A percentile compares a stretch with the other conserved stretches of the same genome.
Evolutionary conservation across 139 green algal species (phyloP).

Genomic region (Chlamydomonas incerta): DNA sequence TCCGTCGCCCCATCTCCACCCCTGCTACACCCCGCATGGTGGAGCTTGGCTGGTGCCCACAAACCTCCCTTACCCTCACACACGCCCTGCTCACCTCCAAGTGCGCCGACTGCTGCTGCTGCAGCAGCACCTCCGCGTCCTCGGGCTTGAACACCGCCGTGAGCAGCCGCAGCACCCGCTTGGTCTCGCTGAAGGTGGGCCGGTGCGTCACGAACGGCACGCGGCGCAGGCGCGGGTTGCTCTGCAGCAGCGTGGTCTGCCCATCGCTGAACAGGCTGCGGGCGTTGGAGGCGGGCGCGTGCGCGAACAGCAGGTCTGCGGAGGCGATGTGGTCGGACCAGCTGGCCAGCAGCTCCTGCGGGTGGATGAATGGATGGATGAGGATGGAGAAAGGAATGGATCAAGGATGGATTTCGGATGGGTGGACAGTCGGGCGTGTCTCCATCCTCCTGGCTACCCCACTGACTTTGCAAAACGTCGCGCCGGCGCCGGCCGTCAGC

Average conservation of each 20-base stretch:
- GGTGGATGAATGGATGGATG: no score
- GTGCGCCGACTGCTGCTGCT: conserved; percentile 26
- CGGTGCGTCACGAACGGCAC: conserved; percentile 84
- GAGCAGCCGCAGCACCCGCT: conserved; percentile 76
- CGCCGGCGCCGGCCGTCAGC: no score
- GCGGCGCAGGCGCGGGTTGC: conserved; percentile 74
- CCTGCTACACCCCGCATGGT: no score
- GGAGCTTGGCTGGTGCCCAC: no score
- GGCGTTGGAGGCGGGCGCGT: conserved; percentile 68
- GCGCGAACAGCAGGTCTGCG: conserved; percentile 76
- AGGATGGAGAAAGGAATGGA: no score
- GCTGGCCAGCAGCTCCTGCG: conserved; percentile 58
- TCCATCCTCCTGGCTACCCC: no score
- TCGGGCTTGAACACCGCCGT: conserved; percentile 62
- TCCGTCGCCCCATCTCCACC: no score
- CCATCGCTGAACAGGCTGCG: conserved; percentile 52
- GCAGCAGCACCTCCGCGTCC: conserved; percentile 19
- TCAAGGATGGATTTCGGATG: no score
- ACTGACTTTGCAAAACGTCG: no score
- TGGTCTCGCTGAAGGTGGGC: conserved; percentile 87
- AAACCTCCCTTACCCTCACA: neutral
- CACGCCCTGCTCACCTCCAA: neutral
- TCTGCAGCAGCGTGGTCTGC: conserved; percentile 29
- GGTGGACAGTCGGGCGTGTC: no score
- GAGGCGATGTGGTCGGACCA: conserved; percentile 68